A percentile compares a stretch with the other conserved stretches of the same genome.
These are phyloP conservation scores for Cubamyces lactineus DNA, from an alignment of 768 basidiomycete genomes.

Conservation along the genomic window DNA sequence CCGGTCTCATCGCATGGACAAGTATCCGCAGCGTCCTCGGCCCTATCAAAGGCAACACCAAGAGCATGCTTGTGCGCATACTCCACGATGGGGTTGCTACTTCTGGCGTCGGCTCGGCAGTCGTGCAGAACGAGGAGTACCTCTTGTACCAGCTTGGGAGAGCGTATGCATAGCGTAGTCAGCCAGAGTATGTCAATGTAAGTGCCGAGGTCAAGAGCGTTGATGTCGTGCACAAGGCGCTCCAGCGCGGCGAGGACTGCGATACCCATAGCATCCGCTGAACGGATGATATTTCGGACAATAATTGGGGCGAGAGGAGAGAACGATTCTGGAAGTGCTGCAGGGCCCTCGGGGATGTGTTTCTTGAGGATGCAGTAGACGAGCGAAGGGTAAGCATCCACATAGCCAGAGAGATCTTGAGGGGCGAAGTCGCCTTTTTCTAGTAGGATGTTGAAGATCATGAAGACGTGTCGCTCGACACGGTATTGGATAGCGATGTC, in stretches of 20 bases:
- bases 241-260: slow-evolving; percentile 63
- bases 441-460: slow-evolving; percentile 49
- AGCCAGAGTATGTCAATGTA: slow-evolving; percentile 60
- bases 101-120: slow-evolving; percentile 35
- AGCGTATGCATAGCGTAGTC: slow-evolving; percentile 53
- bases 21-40: slow-evolving; percentile 67
- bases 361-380: slow-evolving; percentile 55
- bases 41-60: slow-evolving; percentile 61
- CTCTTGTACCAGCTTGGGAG: slow-evolving; percentile 58
- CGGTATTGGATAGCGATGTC: slow-evolving; percentile 50
- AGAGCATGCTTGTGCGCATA: slow-evolving; percentile 61
- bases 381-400: slow-evolving; percentile 56
- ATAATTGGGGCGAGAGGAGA: slow-evolving; percentile 36
- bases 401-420: slow-evolving; percentile 41
- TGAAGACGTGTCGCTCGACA: slow-evolving; percentile 57
- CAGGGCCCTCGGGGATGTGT: slow-evolving; percentile 46
- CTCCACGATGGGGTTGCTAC: slow-evolving; percentile 31
- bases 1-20: slow-evolving; percentile 72
- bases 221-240: slow-evolving; percentile 52
- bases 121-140: slow-evolving; percentile 63
- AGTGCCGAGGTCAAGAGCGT: slow-evolving; percentile 40
- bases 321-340: slow-evolving; percentile 37
- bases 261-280: slow-evolving; percentile 56
- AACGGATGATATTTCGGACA: slow-evolving; percentile 52
- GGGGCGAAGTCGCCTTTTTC: slow-evolving; percentile 34